These are phyloP conservation scores for Globisporangium rhizosaccharum DNA, from an alignment of 352 stramenopile genomes.

Conservation along the genomic window DNA sequence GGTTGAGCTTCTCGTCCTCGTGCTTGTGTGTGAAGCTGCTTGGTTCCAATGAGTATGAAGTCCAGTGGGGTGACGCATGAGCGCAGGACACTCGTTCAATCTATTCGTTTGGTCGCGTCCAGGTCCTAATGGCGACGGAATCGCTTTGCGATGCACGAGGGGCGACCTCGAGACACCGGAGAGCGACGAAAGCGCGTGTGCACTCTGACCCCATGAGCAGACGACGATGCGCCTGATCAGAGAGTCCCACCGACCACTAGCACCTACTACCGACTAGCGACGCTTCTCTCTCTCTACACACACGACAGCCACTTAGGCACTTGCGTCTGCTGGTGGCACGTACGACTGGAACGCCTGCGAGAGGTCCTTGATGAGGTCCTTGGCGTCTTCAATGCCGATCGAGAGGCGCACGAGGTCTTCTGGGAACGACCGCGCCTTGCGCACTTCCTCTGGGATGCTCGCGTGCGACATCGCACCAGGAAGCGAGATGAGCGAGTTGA, in stretches of 20 bases:
- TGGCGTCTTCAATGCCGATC: slow-evolving; percentile 92
- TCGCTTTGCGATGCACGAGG: slow-evolving; percentile 11
- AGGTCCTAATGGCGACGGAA: slow-evolving; percentile 8
- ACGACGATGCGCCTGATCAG: slow-evolving; percentile 1
- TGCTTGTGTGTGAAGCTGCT: too few species aligned
- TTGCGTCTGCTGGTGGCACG: slow-evolving; percentile 20
- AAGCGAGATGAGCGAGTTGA: slow-evolving; percentile 91
- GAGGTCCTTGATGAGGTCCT: slow-evolving; percentile 94
- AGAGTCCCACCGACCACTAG: slow-evolving; percentile 13
- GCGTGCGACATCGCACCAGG: slow-evolving; percentile 95
- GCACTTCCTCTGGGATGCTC: slow-evolving; percentile 90
- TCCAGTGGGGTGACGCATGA: too few species aligned
- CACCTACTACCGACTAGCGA: not conserved
- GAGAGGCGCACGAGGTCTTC: slow-evolving; percentile 93
- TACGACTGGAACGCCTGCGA: slow-evolving; percentile 85
- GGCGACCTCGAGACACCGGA: slow-evolving; percentile 4
- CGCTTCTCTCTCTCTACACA: not conserved
- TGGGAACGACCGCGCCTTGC: slow-evolving; percentile 87
- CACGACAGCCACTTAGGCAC: not conserved
- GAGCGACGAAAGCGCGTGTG: slow-evolving; percentile 15
- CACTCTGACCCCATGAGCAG: slow-evolving; percentile 19
- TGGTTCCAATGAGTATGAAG: too few species aligned
- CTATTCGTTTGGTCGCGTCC: not conserved
- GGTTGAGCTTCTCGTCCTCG: not conserved
- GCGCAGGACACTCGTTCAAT: not conserved